Evolutionary conservation across 495 filamentous ascomycete genomes (phyloP).

Genomic region (Penicillium manginii): DNA sequence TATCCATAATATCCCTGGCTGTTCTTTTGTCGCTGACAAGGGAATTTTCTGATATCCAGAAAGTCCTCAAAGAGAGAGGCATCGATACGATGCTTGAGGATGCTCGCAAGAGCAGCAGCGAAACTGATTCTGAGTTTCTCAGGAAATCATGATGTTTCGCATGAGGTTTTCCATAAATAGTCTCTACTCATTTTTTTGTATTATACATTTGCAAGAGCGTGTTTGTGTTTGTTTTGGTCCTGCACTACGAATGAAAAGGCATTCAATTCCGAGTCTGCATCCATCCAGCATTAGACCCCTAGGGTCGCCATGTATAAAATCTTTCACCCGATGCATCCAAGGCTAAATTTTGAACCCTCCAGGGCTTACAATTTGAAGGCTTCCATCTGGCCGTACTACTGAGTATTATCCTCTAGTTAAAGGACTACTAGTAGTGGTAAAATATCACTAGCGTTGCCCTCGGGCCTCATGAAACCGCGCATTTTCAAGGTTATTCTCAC

Average conservation of each 20-base stretch:
- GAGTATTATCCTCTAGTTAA: no score
- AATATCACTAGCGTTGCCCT: no score
- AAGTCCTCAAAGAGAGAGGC: constrained; percentile 78
- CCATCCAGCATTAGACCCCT: no score
- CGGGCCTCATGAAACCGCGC: no score
- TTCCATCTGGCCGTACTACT: no score
- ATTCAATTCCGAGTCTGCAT: no score
- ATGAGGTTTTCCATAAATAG: background rate
- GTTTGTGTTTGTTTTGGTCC: background rate
- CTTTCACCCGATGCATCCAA: no score
- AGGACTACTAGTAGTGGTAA: no score
- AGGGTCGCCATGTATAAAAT: no score
- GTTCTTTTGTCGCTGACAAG: background rate
- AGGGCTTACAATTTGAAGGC: no score
- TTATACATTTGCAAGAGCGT: background rate
- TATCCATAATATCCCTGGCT: background rate
- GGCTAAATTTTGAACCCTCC: no score
- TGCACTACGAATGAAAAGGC: background rate
- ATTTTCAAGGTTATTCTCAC: no score
- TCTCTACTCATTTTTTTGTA: constrained; percentile 12
- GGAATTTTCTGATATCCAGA: constrained; percentile 45
- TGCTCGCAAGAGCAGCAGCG: constrained; percentile 77
- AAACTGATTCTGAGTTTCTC: constrained; percentile 76
- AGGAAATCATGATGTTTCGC: constrained; percentile 39
- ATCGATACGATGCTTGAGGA: constrained; percentile 88